phyloP scores from a whole-genome alignment of 257 asterid genomes.

The Schizonepeta tenuifolia region DNA sequence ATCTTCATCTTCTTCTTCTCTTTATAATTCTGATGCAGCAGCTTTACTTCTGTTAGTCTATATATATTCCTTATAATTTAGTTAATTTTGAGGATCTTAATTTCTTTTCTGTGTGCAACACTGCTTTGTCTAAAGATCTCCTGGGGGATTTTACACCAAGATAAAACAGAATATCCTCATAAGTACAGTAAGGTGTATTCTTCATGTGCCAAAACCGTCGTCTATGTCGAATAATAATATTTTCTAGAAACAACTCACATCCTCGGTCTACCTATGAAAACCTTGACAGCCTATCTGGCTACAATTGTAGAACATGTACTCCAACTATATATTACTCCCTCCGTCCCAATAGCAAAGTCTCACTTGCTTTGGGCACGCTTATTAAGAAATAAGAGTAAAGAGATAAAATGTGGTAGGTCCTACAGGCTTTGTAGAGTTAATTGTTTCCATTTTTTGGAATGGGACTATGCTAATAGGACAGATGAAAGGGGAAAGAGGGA shows the following conservation, averaged over 20 bases:
- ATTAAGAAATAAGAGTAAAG: too few relatives aligned
- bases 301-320: background rate
- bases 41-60: background rate
- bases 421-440: too few relatives aligned
- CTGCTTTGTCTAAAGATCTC: constrained; percentile 88
- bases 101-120: constrained; percentile 42
- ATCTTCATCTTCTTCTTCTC: background rate
- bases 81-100: constrained; percentile 15
- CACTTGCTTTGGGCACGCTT: too few relatives aligned
- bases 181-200: background rate
- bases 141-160: constrained; percentile 58
- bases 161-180: background rate
- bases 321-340: background rate
- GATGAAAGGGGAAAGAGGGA: too few relatives aligned
- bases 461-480: too few relatives aligned
- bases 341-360: too few relatives aligned
- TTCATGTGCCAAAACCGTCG: background rate
- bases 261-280: background rate
- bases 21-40: constrained; percentile 18
- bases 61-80: constrained; percentile 8
- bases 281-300: background rate
- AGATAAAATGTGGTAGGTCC: too few relatives aligned
- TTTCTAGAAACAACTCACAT: background rate
- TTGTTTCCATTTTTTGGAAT: too few relatives aligned
- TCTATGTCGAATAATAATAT: background rate